Evolutionary conservation across 805 yeast species (phyloP), one percentile per base, ranked within the genome.

Genomic region (Yamadazyma sp.): DNA sequence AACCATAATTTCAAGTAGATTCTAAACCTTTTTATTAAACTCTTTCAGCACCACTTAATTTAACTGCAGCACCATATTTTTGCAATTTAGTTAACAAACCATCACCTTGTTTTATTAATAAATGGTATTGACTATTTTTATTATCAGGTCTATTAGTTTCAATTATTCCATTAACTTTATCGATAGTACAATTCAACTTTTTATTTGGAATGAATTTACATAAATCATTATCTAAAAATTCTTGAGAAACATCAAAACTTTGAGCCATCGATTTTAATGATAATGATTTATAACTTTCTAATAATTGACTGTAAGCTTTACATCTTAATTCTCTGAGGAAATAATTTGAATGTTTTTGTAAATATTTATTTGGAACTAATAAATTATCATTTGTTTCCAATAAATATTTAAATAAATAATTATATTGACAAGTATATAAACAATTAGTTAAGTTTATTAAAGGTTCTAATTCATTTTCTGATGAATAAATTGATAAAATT

Each of bases 121-220:
- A 61, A 56, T 88, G 95, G 60, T 89, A 93, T 64, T 91, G 98
- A 38, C 86, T 84, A 56, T 93, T 91, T 65, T 93, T 93, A 65
- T 84, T 88, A 59, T 93, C 98, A 2, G 97, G 96, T 48, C 98
- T 76, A 62, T 88, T 93, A 12, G 98, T 93, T 58, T 86, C 94
- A 45, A 93, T 86, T 42, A 93, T 86, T 10, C 95, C 98, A 59
- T 88, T 86, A 33, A 93, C 98, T 55, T 86, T 78, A 59, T 93
- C 98, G 54, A 93, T 87, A 33, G 93, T 89, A 65, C 98, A 93
- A 65, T 89, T 91, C 56, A 93, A 74, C 62, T 87, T 87, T 57
- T 89, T 88, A 61, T 82, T 89, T 24, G 97, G 96, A 50, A 93
- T 87, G 56, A 91, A 87, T 55, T 81, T 84, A 52, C 95, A 78